These are phyloP conservation scores for Aspergillus versicolor DNA, from an alignment of 2,329 filamentous ascomycete species.

Conservation along the genomic window DNA sequence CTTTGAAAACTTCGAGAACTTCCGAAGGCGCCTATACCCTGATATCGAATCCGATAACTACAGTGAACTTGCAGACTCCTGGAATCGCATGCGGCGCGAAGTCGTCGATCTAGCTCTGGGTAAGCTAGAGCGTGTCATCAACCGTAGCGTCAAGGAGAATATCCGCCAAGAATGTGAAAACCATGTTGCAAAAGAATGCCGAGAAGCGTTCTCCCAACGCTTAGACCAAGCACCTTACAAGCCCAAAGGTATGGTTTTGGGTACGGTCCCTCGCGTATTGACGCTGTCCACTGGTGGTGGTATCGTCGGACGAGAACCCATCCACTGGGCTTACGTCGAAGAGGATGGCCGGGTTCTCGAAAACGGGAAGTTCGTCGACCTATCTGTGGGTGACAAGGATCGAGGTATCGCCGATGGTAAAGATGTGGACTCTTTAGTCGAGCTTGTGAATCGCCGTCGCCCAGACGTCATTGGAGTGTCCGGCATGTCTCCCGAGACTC, in stretches of 20 bases:
- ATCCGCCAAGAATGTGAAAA: conserved; percentile 93
- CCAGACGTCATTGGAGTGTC: conserved; percentile 90
- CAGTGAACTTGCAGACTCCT: conserved; percentile 90
- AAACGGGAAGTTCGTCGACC: conserved; percentile 80
- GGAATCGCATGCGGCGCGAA: conserved; percentile 85
- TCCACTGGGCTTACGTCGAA: conserved; percentile 90
- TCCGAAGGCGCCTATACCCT: conserved; percentile 72
- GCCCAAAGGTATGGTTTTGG: conserved; percentile 85
- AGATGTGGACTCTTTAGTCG: conserved; percentile 69
- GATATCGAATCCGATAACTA: conserved; percentile 94
- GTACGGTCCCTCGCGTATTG: conserved; percentile 82
- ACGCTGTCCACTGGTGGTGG: conserved; percentile 84
- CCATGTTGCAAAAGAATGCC: conserved; percentile 80
- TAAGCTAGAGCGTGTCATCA: conserved; percentile 80
- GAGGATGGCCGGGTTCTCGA: conserved; percentile 88
- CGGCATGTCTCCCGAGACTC: conserved; percentile 83
- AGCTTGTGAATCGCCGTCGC: conserved; percentile 73
- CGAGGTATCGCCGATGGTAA: conserved; percentile 65
- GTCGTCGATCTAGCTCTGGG: conserved; percentile 77
- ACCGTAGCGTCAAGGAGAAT: conserved; percentile 91
- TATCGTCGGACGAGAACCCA: conserved; percentile 69
- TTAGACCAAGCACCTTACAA: conserved; percentile 96
- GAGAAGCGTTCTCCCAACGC: conserved; percentile 83
- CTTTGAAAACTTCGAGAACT: conserved; percentile 72
- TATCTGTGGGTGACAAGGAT: conserved; percentile 66